Base-by-base conservation (phyloP, 2,329 filamentous ascomycete species). In the Apiospora hydei region DNA sequence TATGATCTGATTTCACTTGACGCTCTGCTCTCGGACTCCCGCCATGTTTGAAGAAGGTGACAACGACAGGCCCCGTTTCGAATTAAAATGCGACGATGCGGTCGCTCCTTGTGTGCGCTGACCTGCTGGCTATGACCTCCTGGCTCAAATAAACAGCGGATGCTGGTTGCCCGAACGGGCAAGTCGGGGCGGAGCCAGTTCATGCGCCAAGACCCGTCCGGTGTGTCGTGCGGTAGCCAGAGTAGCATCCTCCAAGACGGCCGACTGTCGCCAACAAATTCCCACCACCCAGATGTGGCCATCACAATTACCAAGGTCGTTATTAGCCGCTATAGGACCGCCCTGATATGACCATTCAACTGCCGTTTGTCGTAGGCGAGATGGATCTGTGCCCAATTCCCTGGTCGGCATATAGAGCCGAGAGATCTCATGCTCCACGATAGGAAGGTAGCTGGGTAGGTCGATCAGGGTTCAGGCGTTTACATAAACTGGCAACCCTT, bases 1-100 rank as follows among this genome's bases (percentile, higher is more conserved):
- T n/a, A 11, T 30, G 26, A 26, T n/a, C 46, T 38, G 14, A 34
- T 61, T 8, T 61, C 53, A 61, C 4, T 21, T 7, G 3, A 18
- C 26, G 10, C 7, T 18, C 30, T 8, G 26, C 4, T 18, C 16
- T 61, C 53, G 53, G 53, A 21, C 18, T 18, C 16, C 30, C 21
- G 53, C 34, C 53, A 61, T 61, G 53, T 61, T 61, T 61, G 53
- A 61, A 61, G 53, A 61, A 61, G 53, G 53, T 61, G 53, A 38
- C 53, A 61, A 34, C 7, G 53, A 21, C 53, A 61, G 30, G 53
- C 7, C 53, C 41, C 13, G 53, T 21, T 61, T 38, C 30, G 53
- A 61, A 61, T 61, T 34, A 38, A 30, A 38, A 61, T 61, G 53
- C 30, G 16, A 61, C 53, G 53, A 38, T 34, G 38, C 16, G 53